A percentile compares a stretch with the other conserved stretches of the same genome.
phyloP scores from a whole-genome alignment of 148 eudicot genomes.

The Amaranthus palmeri region DNA sequence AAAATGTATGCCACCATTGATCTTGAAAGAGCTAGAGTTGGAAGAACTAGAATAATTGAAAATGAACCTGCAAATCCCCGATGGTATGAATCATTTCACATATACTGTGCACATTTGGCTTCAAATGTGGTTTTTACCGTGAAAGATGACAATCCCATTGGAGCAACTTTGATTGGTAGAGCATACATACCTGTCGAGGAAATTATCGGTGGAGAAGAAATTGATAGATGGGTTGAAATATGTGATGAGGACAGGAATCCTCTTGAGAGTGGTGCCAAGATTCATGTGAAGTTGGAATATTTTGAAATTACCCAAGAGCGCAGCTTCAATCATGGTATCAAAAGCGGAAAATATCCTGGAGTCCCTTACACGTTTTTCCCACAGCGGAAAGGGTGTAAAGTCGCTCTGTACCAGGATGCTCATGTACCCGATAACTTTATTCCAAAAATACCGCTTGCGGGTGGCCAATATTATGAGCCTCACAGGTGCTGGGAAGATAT shows the following conservation, averaged over 20 bases:
- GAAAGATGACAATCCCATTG: constrained; percentile 73
- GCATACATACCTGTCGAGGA: constrained; percentile 62
- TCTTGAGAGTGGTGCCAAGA: constrained; percentile 43
- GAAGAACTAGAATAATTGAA: constrained; percentile 60
- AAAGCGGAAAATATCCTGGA: constrained; percentile 56
- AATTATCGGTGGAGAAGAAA: constrained; percentile 50
- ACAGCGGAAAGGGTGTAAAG: constrained; percentile 63
- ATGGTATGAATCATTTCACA: constrained; percentile 78
- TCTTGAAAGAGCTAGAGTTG: constrained; percentile 73
- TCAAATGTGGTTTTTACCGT: constrained; percentile 55
- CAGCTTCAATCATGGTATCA: constrained; percentile 53
- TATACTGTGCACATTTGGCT: constrained; percentile 70
- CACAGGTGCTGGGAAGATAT: constrained; percentile 85
- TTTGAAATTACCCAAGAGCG: constrained; percentile 54
- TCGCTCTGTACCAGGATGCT: constrained; percentile 70
- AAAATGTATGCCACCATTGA: constrained; percentile 68
- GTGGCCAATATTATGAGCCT: constrained; percentile 61
- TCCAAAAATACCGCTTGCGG: constrained; percentile 66
- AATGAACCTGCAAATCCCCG: constrained; percentile 57
- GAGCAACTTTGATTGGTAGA: constrained; percentile 71
- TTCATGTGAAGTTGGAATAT: constrained; percentile 62
- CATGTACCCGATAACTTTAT: constrained; percentile 65
- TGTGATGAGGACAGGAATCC: constrained; percentile 60
- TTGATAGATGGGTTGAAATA: constrained; percentile 66
- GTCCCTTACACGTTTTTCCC: constrained; percentile 70